Conservation (phyloP, 225 moss, liverwort and hornwort genomes). For the Rhytidiadelphus loreus region DNA sequence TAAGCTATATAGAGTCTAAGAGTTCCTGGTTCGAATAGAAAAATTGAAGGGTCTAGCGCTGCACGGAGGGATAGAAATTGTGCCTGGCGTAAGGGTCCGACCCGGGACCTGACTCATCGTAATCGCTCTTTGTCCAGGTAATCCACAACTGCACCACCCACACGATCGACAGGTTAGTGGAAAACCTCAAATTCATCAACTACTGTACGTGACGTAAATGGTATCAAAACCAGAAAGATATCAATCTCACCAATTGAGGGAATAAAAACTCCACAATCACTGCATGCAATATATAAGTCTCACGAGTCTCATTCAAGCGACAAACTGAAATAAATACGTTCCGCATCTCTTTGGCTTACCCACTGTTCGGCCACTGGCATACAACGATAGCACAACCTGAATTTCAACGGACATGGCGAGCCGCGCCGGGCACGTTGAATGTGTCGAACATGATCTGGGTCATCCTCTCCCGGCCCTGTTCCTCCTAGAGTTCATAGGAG, state of each 20-base stretch:
- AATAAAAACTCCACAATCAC: not conserved
- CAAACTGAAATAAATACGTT: not conserved
- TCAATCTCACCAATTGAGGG: not conserved
- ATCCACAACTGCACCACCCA: conserved; percentile 64
- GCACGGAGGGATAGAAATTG: not conserved
- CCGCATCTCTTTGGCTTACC: not conserved
- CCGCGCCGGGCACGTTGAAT: conserved; percentile 31
- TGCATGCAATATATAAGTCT: not conserved
- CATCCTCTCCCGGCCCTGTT: conserved; percentile 58
- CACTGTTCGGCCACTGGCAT: conserved; percentile 42
- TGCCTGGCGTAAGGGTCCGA: not conserved
- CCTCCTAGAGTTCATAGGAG: conserved; percentile 33
- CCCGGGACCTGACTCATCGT: conserved; percentile 68
- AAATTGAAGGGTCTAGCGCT: not conserved
- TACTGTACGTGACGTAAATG: not conserved
- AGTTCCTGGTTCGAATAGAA: not conserved
- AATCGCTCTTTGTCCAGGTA: conserved; percentile 44
- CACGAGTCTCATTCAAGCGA: not conserved
- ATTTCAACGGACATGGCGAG: conserved; percentile 36
- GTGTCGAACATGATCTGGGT: conserved; percentile 58
- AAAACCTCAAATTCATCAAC: not conserved
- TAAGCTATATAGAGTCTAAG: not conserved
- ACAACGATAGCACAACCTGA: conserved; percentile 33
- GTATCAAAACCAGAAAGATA: not conserved
- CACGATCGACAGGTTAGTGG: not conserved